Percentiles rank a stretch among this genome's conserved stretches.
These are phyloP conservation scores for Xylariales sp. DNA, from an alignment of 2,329 filamentous ascomycete species.

Conservation along the genomic window DNA sequence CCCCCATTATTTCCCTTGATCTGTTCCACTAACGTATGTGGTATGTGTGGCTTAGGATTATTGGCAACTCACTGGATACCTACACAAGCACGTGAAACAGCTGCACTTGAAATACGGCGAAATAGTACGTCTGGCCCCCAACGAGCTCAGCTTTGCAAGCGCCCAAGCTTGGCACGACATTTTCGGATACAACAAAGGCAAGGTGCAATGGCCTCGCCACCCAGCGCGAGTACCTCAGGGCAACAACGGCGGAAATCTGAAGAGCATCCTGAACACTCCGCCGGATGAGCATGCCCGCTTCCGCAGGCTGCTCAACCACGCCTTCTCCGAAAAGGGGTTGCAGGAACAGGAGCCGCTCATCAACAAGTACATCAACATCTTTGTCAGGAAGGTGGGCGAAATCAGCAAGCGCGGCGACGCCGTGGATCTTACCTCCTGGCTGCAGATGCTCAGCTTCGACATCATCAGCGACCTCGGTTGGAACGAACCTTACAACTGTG, in stretches of 20 bases:
- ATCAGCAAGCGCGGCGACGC: conserved; percentile 31
- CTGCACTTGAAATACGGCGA: conserved; percentile 30
- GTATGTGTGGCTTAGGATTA: no score
- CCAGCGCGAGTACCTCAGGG: no score
- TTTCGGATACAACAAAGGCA: conserved; percentile 16
- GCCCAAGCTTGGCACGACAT: conserved; percentile 27
- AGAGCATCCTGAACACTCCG: conserved; percentile 15
- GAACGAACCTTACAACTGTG: conserved; percentile 47
- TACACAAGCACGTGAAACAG: no score
- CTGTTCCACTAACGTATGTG: no score
- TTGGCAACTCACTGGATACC: no score
- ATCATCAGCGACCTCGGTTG: conserved; percentile 49
- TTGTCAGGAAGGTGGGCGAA: conserved; percentile 22
- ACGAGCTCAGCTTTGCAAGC: conserved; percentile 33
- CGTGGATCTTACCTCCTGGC: conserved; percentile 49
- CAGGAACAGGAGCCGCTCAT: conserved; percentile 15
- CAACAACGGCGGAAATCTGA: conserved; percentile 20
- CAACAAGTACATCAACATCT: conserved; percentile 13
- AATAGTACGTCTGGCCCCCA: conserved; percentile 32
- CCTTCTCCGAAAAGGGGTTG: conserved; percentile 14
- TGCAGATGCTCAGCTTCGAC: conserved; percentile 48
- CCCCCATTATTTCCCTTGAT: no score
- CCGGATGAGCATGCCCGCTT: conserved; percentile 13
- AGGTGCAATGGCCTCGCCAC: conserved; percentile 4
- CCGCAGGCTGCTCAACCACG: conserved; percentile 10